Evolutionary conservation across 192 early-diverging fungal genomes (phyloP).

Genomic region (Umbelopsis vinacea): DNA sequence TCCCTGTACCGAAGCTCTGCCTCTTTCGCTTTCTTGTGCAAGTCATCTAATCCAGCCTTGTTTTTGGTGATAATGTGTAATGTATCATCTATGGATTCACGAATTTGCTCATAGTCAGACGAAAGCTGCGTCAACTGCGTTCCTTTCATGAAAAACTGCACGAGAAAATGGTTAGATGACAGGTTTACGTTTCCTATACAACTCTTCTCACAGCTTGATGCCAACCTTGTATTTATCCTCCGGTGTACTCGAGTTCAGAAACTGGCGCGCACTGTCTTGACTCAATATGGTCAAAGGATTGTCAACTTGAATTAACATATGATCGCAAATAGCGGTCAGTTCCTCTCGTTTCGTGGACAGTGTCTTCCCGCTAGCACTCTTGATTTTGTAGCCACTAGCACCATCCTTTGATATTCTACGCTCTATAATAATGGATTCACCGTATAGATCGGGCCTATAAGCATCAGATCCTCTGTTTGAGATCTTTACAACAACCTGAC

Average conservation of each 20-base stretch:
- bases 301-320: constrained; percentile 89
- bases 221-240: constrained; percentile 85
- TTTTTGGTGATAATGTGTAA: constrained; percentile 61
- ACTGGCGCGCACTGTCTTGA: constrained; percentile 92
- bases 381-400: constrained; percentile 79
- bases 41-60: constrained; percentile 61
- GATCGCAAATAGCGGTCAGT: constrained; percentile 79
- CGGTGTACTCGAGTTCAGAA: constrained; percentile 79
- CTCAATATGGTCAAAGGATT: constrained; percentile 94
- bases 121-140: constrained; percentile 83
- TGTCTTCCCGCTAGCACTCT: constrained; percentile 60
- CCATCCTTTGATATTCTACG: constrained; percentile 73
- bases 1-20: constrained; percentile 72
- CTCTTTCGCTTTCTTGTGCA: constrained; percentile 67
- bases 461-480: constrained; percentile 87
- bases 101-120: constrained; percentile 69
- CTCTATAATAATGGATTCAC: constrained; percentile 81
- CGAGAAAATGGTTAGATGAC: background rate
- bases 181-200: background rate
- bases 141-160: constrained; percentile 82
- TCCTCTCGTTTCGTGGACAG: constrained; percentile 86
- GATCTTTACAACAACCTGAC: constrained; percentile 70
- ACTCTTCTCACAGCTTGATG: background rate
- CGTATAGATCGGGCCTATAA: constrained; percentile 80
- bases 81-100: constrained; percentile 58